Evolutionary conservation across 768 basidiomycete genomes (phyloP).

Genomic region (Boletus patriciae): DNA sequence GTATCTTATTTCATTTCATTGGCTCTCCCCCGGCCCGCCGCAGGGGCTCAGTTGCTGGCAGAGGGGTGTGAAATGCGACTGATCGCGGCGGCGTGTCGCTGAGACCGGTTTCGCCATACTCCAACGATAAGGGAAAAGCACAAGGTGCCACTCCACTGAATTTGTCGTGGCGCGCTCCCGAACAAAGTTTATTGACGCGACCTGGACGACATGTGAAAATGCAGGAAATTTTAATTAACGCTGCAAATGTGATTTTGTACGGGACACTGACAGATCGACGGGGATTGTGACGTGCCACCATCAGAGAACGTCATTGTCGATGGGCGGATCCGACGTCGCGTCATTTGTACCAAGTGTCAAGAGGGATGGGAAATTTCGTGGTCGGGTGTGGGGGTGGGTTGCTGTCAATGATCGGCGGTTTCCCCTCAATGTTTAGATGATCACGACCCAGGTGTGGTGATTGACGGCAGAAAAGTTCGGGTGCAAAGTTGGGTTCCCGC

Average conservation of each 20-base stretch:
- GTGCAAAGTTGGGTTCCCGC: not conserved
- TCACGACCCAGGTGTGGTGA: too few species aligned
- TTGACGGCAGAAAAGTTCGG: not conserved
- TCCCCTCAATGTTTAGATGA: not conserved
- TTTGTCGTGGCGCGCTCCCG: not conserved
- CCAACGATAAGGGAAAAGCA: not conserved
- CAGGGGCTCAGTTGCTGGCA: too few species aligned
- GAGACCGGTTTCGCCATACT: not conserved
- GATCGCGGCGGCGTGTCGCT: too few species aligned
- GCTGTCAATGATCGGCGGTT: not conserved
- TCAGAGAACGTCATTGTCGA: not conserved
- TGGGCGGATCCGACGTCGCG: not conserved
- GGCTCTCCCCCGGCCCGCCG: too few species aligned
- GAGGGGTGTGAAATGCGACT: too few species aligned
- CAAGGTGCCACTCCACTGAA: not conserved
- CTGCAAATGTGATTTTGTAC: not conserved
- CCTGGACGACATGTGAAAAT: constrained; percentile 2
- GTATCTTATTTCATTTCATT: too few species aligned
- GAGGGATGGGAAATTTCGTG: constrained; percentile 6
- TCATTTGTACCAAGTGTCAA: not conserved
- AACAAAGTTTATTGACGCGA: not conserved
- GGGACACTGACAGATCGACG: not conserved
- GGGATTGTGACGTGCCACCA: not conserved
- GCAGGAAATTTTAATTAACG: not conserved
- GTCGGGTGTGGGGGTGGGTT: constrained; percentile 7